Conservation (phyloP, 108 stramenopile genomes). For the Skeletonema costatum region DNA sequence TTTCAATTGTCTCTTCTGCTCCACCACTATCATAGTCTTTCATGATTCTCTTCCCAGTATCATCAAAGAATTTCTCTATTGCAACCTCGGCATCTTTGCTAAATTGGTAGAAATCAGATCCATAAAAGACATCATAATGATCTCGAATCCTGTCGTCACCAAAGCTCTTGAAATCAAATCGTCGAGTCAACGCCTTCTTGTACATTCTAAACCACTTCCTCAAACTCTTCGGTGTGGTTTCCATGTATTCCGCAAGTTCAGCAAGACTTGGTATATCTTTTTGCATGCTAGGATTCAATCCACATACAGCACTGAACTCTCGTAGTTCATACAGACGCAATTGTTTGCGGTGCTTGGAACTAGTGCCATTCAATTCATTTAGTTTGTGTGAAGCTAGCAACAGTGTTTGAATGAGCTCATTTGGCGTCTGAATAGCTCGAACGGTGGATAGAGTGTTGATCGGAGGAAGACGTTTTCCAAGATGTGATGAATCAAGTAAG, state of each 20-base stretch:
- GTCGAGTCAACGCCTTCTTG: slow-evolving; percentile 4
- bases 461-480: slow-evolving; percentile 11
- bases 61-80: slow-evolving; percentile 14
- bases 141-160: slow-evolving; percentile 20
- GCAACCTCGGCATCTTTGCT: slow-evolving; percentile 3
- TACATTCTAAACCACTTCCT: slow-evolving; percentile 34
- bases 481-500: slow-evolving; percentile 7
- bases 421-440: slow-evolving; percentile 19
- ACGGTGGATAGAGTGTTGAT: neutral
- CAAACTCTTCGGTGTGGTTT: slow-evolving; percentile 2
- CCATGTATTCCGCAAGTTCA: slow-evolving; percentile 26
- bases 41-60: neutral
- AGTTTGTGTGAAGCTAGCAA: slow-evolving; percentile 28
- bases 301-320: neutral
- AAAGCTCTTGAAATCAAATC: slow-evolving; percentile 18
- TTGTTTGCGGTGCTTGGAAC: slow-evolving; percentile 6
- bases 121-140: slow-evolving; percentile 20
- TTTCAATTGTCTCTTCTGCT: neutral
- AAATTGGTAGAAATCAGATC: neutral
- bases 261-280: slow-evolving; percentile 15
- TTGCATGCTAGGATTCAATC: neutral
- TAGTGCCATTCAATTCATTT: slow-evolving; percentile 22
- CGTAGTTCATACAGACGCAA: slow-evolving; percentile 16
- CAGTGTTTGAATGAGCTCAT: slow-evolving; percentile 25
- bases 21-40: neutral